A percentile compares a stretch with the other conserved stretches of the same genome.
These are phyloP conservation scores for Aureobasidium leucospermi DNA, from an alignment of 2,329 filamentous ascomycete genomes.

Conservation along the genomic window DNA sequence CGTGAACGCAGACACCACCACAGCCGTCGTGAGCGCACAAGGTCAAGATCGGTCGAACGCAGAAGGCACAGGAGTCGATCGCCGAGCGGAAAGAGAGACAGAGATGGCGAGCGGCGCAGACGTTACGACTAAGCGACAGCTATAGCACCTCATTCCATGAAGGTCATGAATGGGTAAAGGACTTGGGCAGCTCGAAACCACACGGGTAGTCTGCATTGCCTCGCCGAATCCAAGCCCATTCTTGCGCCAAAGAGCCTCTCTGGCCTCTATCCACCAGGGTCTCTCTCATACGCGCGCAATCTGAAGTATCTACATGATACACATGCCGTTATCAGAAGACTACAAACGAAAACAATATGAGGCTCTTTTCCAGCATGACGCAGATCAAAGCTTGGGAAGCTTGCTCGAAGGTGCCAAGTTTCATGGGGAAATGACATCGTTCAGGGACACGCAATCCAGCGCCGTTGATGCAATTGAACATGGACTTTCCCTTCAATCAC, in stretches of 20 bases:
- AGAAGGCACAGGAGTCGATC: constrained; percentile 18
- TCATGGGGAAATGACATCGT: background rate
- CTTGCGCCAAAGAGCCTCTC: too few relatives aligned
- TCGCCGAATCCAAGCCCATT: too few relatives aligned
- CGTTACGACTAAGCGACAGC: background rate
- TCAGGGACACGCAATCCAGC: background rate
- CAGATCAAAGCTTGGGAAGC: constrained; percentile 7
- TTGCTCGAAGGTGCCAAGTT: background rate
- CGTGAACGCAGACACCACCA: constrained; percentile 12
- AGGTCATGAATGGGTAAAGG: background rate
- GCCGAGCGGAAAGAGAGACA: constrained; percentile 12
- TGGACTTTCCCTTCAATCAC: background rate
- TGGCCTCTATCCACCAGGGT: too few relatives aligned
- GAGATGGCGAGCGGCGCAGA: constrained; percentile 6
- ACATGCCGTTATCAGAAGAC: too few relatives aligned
- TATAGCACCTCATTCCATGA: background rate
- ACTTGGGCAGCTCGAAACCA: too few relatives aligned
- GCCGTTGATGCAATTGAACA: background rate
- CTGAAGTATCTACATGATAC: too few relatives aligned
- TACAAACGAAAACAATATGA: background rate
- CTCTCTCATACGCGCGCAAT: too few relatives aligned
- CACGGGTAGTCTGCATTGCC: too few relatives aligned
- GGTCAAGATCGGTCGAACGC: constrained; percentile 14
- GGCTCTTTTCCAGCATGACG: background rate
- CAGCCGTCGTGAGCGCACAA: constrained; percentile 8